Conservation (phyloP, 495 filamentous ascomycete genomes). For the Neurospora sublineolata region DNA sequence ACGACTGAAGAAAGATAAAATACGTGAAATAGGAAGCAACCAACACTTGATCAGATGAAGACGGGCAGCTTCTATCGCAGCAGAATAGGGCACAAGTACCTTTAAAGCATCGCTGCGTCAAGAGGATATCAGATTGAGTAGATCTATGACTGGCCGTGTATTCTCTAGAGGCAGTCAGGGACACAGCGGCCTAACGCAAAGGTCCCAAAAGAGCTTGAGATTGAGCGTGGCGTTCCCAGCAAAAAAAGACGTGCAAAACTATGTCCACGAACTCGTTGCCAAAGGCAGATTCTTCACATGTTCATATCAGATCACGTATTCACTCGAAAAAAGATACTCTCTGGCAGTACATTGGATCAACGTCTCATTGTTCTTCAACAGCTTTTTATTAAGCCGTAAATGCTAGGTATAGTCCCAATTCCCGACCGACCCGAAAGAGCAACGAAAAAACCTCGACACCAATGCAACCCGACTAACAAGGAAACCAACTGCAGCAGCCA, state of each 20-base stretch:
- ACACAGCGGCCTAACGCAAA: background rate
- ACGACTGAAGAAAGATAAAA: background rate
- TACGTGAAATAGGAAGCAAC: background rate
- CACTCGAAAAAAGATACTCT: conserved; percentile 6
- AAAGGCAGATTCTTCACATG: background rate
- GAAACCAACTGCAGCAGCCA: conserved; percentile 22
- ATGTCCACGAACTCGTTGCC: background rate
- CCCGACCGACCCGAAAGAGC: conserved; percentile 33
- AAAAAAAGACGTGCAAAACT: background rate
- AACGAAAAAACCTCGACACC: conserved; percentile 40
- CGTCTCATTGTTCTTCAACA: conserved; percentile 33
- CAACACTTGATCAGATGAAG: background rate
- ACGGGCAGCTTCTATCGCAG: background rate
- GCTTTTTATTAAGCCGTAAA: conserved; percentile 35
- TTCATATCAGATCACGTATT: background rate
- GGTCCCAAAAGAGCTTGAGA: background rate
- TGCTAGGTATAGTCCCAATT: conserved; percentile 26
- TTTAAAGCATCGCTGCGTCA: background rate
- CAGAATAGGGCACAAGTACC: background rate
- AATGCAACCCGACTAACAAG: conserved; percentile 42
- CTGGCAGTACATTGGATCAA: conserved; percentile 18
- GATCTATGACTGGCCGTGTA: background rate
- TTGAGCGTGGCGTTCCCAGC: background rate
- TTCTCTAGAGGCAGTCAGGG: background rate
- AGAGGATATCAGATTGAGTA: background rate